These are phyloP conservation scores for Fusarium haematococcum DNA, from an alignment of 2,329 filamentous ascomycete species.

Conservation along the genomic window DNA sequence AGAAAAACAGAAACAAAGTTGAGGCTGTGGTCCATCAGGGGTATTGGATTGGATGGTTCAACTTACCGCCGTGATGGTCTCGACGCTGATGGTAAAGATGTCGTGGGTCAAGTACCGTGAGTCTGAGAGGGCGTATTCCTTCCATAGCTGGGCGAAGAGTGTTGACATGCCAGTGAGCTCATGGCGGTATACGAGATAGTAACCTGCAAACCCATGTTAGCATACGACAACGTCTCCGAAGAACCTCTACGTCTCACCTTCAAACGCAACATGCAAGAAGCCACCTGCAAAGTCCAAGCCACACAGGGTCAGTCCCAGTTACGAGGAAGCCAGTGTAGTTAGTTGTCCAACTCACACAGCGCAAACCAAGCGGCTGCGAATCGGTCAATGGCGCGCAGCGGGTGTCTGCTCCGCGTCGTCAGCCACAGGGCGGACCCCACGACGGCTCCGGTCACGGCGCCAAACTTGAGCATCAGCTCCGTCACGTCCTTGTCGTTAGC, in stretches of 20 bases:
- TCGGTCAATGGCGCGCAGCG: constrained; percentile 51
- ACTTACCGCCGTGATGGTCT: constrained; percentile 72
- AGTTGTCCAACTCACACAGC: constrained; percentile 55
- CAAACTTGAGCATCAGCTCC: constrained; percentile 53
- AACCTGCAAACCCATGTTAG: constrained; percentile 61
- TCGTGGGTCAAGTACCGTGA: constrained; percentile 87
- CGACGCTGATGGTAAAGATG: constrained; percentile 87
- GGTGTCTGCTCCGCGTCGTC: constrained; percentile 31
- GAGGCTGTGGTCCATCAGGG: background rate
- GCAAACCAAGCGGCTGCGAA: constrained; percentile 66
- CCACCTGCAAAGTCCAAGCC: constrained; percentile 59
- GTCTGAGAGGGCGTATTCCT: constrained; percentile 89
- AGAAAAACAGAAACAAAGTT: constrained; percentile 6
- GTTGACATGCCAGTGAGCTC: constrained; percentile 75
- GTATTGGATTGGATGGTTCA: background rate
- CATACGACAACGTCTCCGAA: background rate
- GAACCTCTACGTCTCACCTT: constrained; percentile 63
- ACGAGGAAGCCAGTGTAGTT: background rate
- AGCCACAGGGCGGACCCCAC: constrained; percentile 48
- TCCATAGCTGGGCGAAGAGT: constrained; percentile 89
- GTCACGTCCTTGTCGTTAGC: constrained; percentile 57
- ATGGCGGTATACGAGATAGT: constrained; percentile 79
- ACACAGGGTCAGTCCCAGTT: background rate
- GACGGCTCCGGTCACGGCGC: constrained; percentile 50
- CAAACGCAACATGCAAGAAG: constrained; percentile 83